Evolutionary conservation across 352 stramenopile genomes (phyloP), one percentile per base, ranked within the genome.

Genomic region (Phytopythium litorale): DNA sequence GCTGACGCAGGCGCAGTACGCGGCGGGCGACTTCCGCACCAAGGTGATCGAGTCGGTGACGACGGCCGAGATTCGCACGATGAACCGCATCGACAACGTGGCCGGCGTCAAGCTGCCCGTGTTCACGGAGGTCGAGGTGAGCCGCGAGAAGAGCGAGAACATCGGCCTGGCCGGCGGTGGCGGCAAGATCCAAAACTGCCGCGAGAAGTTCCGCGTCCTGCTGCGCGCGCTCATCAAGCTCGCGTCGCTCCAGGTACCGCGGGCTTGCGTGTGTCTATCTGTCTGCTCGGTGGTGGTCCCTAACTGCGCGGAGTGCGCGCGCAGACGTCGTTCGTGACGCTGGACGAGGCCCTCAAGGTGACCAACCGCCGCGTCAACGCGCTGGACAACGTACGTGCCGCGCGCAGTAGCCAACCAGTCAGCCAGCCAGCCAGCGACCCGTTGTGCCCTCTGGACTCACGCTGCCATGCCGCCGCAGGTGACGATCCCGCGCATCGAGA

Each of bases 331-430:
- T 99, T 99, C 72, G 83, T 99, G 37, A 99, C 98, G 32, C 87
- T 99, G 58, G 98, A 99, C 73, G 98, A 99, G 78, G 97, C 98
- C 16, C 70, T 98, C 48, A 98, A 98, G 78, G 89, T 99, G 48
- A 99, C 97, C 23, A 99, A 99, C 80, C 92, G 98, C 63, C 94
- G 98, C 76, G 97, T 99, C 51, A 99, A 99, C 78, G 98, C 98
- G 19, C 84, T 99, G 73, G 98, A 99, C 69, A 99, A 99, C 72
- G 83, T 90, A 61, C 48, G 79, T 68, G n/a, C 7, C 12, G n/a
- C 19, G 13, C 13, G 64, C 28, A 13, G 28, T 49, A 16, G 32
- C 28, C 21, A 59, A 32, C 21, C 19, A 59, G 9, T n/a, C 28
- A 30, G 28, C 28, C 28, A 30, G 28, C 28, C 28, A 30, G 28